Base-by-base conservation (phyloP, 192 early-diverging fungal genomes). In the Coemansia aciculifera region DNA sequence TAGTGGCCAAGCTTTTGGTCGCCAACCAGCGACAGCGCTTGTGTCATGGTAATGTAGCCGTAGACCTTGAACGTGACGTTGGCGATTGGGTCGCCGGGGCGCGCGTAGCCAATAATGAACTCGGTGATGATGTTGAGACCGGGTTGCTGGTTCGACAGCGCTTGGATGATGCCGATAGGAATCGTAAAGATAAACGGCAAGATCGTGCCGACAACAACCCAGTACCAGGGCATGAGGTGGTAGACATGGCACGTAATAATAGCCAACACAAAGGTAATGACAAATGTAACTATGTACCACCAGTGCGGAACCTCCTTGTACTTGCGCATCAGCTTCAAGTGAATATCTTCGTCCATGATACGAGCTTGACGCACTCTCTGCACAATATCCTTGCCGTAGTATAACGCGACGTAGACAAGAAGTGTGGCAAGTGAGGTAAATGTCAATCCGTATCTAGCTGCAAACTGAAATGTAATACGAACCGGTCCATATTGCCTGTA, bases 31-130 rank as follows among this genome's bases (percentile, higher is more conserved):
- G 74, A 65, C 54, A 94, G 66, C 37, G 88, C 89, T 72, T 98
- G 94, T 12, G 77, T 67, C 79, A 93, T 84, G 15, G 89, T 85
- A 56, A 90, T 94, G 69, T 88, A 89, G 54, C 91, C 92, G 43
- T 93, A 87, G 24, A 91, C 89, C 75, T 96, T 96, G 87, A 94
- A 96, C 1, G 90, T 88, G 51, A 94, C 88, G 51, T 93, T 92
- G 61, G 88, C 90, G 19, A 93, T 90, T 11, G 92, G 86, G 59
- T 94, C 76, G 21, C 93, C 95, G 9, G 92, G 90, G 0, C 89
- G 74, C 5, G 70, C 77, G 43, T 90, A 91, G 56, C 95, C 95
- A 44, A 88, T 89, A 54, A 95, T 86, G 63, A 94, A 89, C 84
- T 97, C 92, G 51, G 90, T 91, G 48, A 95, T 84, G 42, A 97